phyloP scores from a whole-genome alignment of 257 asterid species.

The Forsythia suspensa region DNA sequence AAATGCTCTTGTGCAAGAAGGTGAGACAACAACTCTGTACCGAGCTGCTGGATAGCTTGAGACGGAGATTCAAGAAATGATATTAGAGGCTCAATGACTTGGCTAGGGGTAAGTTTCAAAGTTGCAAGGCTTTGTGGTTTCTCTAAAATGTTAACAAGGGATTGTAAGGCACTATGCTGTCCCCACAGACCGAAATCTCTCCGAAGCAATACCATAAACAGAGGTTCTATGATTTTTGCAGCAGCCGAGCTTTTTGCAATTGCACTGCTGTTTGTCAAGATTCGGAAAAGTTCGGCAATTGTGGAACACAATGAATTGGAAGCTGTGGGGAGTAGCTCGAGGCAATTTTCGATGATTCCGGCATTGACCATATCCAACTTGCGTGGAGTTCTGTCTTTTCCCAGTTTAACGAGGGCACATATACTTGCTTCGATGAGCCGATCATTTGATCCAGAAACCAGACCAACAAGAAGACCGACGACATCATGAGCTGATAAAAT shows the following conservation, averaged over 20 bases:
- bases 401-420: constrained; percentile 74
- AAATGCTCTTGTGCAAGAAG: constrained; percentile 83
- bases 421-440: constrained; percentile 79
- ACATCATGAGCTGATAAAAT: constrained; percentile 57
- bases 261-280: constrained; percentile 82
- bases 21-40: constrained; percentile 75
- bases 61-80: constrained; percentile 78
- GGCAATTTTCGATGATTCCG: constrained; percentile 81
- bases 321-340: constrained; percentile 65
- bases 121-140: constrained; percentile 74
- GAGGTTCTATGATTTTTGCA: constrained; percentile 74
- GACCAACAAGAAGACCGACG: constrained; percentile 60
- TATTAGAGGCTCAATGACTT: constrained; percentile 75
- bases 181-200: constrained; percentile 78
- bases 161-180: constrained; percentile 89
- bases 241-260: constrained; percentile 70
- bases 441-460: constrained; percentile 71
- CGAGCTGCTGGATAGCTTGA: constrained; percentile 86
- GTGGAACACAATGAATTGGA: constrained; percentile 68
- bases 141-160: constrained; percentile 85
- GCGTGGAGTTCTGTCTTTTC: constrained; percentile 84
- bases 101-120: constrained; percentile 69
- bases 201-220: constrained; percentile 63
- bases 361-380: constrained; percentile 88
- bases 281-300: constrained; percentile 84